phyloP scores from a whole-genome alignment of 2,329 filamentous ascomycete species.

The Dactylonectria macrodidyma region DNA sequence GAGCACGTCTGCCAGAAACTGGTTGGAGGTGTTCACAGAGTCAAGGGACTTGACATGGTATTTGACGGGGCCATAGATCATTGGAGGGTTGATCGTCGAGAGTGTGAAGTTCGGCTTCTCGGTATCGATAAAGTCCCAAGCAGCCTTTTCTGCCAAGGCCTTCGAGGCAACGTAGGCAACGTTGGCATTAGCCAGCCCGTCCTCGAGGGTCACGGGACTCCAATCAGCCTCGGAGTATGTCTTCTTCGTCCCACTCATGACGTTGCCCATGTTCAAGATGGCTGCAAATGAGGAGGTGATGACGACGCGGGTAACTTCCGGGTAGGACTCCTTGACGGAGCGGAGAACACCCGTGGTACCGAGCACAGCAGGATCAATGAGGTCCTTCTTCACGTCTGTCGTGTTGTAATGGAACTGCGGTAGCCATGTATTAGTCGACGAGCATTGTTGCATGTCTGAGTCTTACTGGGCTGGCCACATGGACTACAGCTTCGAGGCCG shows the following conservation, averaged over 20 bases:
- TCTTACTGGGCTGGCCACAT: conserved; percentile 15
- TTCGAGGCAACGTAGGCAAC: neutral
- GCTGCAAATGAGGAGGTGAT: conserved; percentile 57
- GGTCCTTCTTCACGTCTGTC: too few species aligned
- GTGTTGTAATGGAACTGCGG: too few species aligned
- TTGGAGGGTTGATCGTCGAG: neutral
- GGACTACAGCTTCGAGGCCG: conserved; percentile 15
- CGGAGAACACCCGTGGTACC: too few species aligned
- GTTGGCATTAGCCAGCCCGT: neutral
- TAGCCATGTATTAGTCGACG: too few species aligned
- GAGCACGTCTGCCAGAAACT: neutral
- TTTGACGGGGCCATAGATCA: neutral
- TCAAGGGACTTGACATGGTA: neutral
- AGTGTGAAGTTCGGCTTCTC: neutral
- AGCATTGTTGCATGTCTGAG: neutral
- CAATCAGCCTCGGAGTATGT: conserved; percentile 50
- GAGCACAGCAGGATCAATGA: too few species aligned
- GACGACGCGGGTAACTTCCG: conserved; percentile 41
- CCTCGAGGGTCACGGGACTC: neutral
- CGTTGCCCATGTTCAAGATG: too few species aligned
- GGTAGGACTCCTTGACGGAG: too few species aligned
- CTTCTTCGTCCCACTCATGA: neutral
- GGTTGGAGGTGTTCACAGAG: neutral
- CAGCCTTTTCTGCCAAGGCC: neutral
- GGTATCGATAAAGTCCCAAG: neutral